phyloP scores from a whole-genome alignment of 768 basidiomycete genomes.

The Suillus bovinus region DNA sequence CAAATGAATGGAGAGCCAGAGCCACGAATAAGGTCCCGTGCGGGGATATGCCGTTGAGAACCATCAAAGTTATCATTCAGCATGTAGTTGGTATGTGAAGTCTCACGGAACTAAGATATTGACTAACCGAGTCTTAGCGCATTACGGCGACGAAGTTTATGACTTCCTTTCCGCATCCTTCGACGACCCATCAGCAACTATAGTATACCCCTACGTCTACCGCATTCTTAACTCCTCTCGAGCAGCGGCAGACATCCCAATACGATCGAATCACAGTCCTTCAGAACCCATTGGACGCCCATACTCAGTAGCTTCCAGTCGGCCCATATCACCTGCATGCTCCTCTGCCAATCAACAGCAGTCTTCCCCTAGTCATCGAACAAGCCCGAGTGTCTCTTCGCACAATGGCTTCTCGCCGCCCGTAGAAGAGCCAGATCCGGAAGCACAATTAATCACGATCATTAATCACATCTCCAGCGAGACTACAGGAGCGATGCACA shows the following conservation, averaged over 20 bases:
- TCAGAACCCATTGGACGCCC: slow-evolving; percentile 45
- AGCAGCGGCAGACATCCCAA: slow-evolving; percentile 36
- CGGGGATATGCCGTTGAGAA: slow-evolving; percentile 96
- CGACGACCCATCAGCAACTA: slow-evolving; percentile 96
- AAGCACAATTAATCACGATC: slow-evolving; percentile 77
- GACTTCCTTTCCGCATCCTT: slow-evolving; percentile 89
- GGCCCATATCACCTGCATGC: slow-evolving; percentile 72
- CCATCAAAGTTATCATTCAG: slow-evolving; percentile 98
- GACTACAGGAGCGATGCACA: slow-evolving; percentile 85
- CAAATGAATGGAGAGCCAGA: slow-evolving; percentile 93
- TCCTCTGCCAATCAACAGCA: slow-evolving; percentile 57
- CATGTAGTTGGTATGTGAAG: slow-evolving; percentile 84
- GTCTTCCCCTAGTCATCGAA: slow-evolving; percentile 61
- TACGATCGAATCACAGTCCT: slow-evolving; percentile 23
- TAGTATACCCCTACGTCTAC: slow-evolving; percentile 94
- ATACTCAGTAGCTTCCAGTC: slow-evolving; percentile 61
- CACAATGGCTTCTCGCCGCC: slow-evolving; percentile 52
- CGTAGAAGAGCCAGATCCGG: slow-evolving; percentile 84
- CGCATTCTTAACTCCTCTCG: slow-evolving; percentile 78
- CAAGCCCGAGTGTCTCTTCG: slow-evolving; percentile 70
- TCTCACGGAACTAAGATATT: not conserved
- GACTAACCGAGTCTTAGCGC: slow-evolving; percentile 46
- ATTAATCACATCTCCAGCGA: slow-evolving; percentile 88
- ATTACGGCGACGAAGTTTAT: slow-evolving; percentile 87
- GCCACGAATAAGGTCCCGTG: slow-evolving; percentile 90